Percentiles rank a stretch among this genome's conserved stretches.
Evolutionary conservation across 768 basidiomycete species (phyloP).

Genomic region (Chlorophyllum brunneum): DNA sequence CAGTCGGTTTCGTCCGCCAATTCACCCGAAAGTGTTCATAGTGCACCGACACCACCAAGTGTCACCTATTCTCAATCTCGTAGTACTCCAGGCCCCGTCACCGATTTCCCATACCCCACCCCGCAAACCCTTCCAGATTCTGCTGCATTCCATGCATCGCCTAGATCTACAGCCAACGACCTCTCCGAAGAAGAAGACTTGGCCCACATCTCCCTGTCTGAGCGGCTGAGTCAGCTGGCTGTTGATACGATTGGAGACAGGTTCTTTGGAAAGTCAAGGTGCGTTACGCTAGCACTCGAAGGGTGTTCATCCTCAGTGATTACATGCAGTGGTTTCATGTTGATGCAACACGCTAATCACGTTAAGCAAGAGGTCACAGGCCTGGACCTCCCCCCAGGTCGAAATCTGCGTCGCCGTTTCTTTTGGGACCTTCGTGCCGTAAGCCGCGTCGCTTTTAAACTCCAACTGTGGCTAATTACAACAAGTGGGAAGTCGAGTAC

Average conservation of each 20-base stretch:
- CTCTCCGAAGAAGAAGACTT: constrained; percentile 27
- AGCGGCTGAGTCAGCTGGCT: constrained; percentile 27
- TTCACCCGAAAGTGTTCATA: constrained; percentile 11
- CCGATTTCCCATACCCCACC: constrained; percentile 17
- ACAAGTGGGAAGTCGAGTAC: constrained; percentile 34
- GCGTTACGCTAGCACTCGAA: background rate
- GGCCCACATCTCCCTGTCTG: constrained; percentile 28
- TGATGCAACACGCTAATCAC: constrained; percentile 36
- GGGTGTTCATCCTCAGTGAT: background rate
- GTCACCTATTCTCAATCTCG: constrained; percentile 1
- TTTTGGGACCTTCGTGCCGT: constrained; percentile 30
- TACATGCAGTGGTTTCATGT: constrained; percentile 35
- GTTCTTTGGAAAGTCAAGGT: constrained; percentile 41
- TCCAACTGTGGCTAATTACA: constrained; percentile 1
- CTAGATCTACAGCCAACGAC: constrained; percentile 13
- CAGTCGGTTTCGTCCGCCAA: constrained; percentile 6
- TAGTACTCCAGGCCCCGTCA: background rate
- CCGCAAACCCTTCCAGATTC: constrained; percentile 14
- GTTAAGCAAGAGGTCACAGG: constrained; percentile 38
- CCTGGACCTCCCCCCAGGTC: constrained; percentile 9
- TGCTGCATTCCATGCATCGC: constrained; percentile 12
- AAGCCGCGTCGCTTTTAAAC: constrained; percentile 4
- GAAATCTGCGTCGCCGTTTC: constrained; percentile 20
- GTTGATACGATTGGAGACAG: constrained; percentile 27
- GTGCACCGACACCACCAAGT: background rate